Base-by-base conservation (phyloP, 345 rosid species). In the Excoecaria agallocha region DNA sequence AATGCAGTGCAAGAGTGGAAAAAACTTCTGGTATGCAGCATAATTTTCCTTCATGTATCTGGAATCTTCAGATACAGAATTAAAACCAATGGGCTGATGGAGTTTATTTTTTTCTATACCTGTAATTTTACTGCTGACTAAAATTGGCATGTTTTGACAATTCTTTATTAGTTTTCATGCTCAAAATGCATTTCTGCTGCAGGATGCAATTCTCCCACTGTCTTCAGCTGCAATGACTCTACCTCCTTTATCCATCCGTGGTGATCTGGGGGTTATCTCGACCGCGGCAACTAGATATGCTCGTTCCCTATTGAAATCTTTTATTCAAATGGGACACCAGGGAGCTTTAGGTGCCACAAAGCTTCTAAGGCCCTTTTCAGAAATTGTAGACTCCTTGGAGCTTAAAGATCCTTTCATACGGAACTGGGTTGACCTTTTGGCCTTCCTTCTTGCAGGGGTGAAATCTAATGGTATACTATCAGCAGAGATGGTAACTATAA, bases 361-460 rank as follows among this genome's bases (percentile, higher is more conserved):
- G 78, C 98, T 94, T 80, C 89, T 94, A 55, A 85, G 91, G 65
- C 98, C 98, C 8, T 94, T 94, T 83, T 86, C 93, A 13, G 97
- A 92, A 72, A 84, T 92, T 16, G 75, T 92, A n/a, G 94, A 90
- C 82, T 92, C 93, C 8, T 68, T 94, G 81, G 91, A 74, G 69
- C 79, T 92, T 59, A 87, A 88, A 78, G 96, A 94, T 77, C 97
- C 94, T 62, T 92, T 94, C 69, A 77, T 94, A 73, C 81, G 96
- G 75, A 94, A 94, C 75, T 94, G 98, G 97, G 82, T 94, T 68
- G 97, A 94, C 81, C 96, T 94, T 80, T 81, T 94, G 41, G 85
- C 98, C n/a, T 94, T 94, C 81, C 90, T 94, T 74, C 98, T 94
- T 58, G 97, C 97, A 2, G 98, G 98, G 77, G 97, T 94, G 82